Percentiles rank a stretch among this genome's conserved stretches.
Conservation (phyloP, 371 early-diverging fungal genomes). For the Rhizopus delemar region DNA sequence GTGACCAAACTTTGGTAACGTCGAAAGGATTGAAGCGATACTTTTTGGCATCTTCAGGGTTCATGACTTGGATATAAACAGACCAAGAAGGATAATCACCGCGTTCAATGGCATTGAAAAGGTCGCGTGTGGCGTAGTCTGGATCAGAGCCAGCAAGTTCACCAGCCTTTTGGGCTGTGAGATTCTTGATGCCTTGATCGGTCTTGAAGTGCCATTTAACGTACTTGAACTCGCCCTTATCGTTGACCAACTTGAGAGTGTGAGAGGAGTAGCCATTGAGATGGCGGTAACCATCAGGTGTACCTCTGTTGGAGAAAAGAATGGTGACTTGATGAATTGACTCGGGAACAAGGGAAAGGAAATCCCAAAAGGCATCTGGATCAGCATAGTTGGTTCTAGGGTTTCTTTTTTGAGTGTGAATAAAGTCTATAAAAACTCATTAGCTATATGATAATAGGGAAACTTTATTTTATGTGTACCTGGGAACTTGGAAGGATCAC, state of each 20-base stretch:
- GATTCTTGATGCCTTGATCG: slow-evolving; percentile 77
- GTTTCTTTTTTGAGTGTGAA: slow-evolving; percentile 82
- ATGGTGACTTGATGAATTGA: slow-evolving; percentile 79
- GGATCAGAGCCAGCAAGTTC: slow-evolving; percentile 65
- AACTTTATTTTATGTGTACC: slow-evolving; percentile 1
- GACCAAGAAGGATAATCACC: slow-evolving; percentile 79
- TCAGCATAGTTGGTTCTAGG: slow-evolving; percentile 71
- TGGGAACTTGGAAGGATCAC: slow-evolving; percentile 81
- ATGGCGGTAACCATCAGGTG: slow-evolving; percentile 77
- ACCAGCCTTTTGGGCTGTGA: slow-evolving; percentile 65
- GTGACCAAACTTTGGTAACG: slow-evolving; percentile 83
- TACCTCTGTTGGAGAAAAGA: slow-evolving; percentile 81
- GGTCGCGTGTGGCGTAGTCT: slow-evolving; percentile 76
- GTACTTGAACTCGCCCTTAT: slow-evolving; percentile 65
- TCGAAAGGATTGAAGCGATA: slow-evolving; percentile 82
- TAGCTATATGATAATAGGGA: not conserved
- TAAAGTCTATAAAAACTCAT: slow-evolving; percentile 58
- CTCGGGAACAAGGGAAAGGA: slow-evolving; percentile 76
- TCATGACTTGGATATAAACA: slow-evolving; percentile 76
- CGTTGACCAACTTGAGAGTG: slow-evolving; percentile 76
- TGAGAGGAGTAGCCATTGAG: slow-evolving; percentile 82
- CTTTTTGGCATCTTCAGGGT: slow-evolving; percentile 68
- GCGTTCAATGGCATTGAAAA: slow-evolving; percentile 71
- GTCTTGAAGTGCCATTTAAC: slow-evolving; percentile 91
- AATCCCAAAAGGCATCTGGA: slow-evolving; percentile 70